phyloP scores from a whole-genome alignment of 345 rosid genomes.

The Excoecaria agallocha region DNA sequence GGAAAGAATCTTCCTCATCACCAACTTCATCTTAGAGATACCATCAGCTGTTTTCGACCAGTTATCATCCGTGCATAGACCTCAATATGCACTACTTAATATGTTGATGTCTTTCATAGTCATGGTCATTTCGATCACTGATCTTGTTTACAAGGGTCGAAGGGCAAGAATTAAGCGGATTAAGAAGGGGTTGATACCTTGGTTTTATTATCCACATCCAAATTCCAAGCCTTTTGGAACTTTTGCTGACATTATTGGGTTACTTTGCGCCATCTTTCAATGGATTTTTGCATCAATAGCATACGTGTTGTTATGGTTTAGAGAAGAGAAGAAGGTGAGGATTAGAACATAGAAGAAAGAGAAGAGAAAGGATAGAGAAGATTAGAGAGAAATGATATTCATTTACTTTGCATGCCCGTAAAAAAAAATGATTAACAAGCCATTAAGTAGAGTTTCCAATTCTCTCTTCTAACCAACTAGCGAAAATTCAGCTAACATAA shows the following conservation, averaged over 20 bases:
- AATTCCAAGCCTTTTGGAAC: constrained; percentile 7
- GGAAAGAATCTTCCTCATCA: neutral
- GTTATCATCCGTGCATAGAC: constrained; percentile 9
- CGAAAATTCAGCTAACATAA: too few species aligned
- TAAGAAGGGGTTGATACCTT: neutral
- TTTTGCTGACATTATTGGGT: constrained; percentile 1
- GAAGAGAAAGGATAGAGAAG: too few species aligned
- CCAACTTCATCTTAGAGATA: constrained; percentile 16
- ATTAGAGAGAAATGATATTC: too few species aligned
- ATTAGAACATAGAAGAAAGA: too few species aligned
- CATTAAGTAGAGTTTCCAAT: too few species aligned
- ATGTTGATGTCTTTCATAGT: constrained; percentile 19
- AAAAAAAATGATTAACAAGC: too few species aligned
- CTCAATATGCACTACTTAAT: constrained; percentile 1
- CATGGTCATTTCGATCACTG: neutral
- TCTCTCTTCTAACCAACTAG: too few species aligned
- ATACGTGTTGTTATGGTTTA: too few species aligned
- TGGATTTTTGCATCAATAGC: constrained; percentile 1
- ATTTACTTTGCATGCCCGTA: too few species aligned
- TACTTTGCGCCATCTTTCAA: neutral
- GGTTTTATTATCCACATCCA: neutral
- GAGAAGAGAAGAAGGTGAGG: too few species aligned
- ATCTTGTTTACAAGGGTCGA: constrained; percentile 3
- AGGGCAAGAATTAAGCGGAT: neutral
- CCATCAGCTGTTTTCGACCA: constrained; percentile 16